Conservation (phyloP, 2,329 filamentous ascomycete genomes). For the Pseudopyrenochaeta lycopersici region DNA sequence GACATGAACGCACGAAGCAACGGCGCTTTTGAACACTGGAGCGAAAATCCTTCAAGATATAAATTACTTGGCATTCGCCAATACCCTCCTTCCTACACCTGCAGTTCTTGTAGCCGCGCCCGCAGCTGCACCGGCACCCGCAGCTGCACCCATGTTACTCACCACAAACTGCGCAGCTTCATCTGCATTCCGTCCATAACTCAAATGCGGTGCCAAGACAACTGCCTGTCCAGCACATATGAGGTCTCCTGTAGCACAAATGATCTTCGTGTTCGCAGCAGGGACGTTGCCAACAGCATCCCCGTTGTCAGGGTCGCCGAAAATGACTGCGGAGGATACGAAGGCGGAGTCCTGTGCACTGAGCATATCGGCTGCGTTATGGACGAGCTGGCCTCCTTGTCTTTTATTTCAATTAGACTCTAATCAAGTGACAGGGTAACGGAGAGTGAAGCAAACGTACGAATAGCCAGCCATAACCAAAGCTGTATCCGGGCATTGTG, state of each 20-base stretch:
- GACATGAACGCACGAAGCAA: too few species aligned
- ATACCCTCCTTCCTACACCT: too few species aligned
- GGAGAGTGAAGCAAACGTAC: conserved; percentile 40
- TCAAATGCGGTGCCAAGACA: conserved; percentile 45
- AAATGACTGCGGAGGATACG: conserved; percentile 43
- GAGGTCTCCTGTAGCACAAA: conserved; percentile 46
- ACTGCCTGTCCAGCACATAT: conserved; percentile 44
- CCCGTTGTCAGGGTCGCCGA: conserved; percentile 50
- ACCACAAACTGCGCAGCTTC: conserved; percentile 45
- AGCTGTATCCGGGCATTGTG: conserved; percentile 56
- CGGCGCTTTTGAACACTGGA: too few species aligned
- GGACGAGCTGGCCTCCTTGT: conserved; percentile 55
- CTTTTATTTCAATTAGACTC: conserved; percentile 9
- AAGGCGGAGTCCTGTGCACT: conserved; percentile 31
- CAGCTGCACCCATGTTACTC: conserved; percentile 19
- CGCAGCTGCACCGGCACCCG: conserved; percentile 1
- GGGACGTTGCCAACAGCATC: conserved; percentile 42
- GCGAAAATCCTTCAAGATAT: too few species aligned
- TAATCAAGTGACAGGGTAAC: too few species aligned
- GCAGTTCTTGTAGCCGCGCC: neutral
- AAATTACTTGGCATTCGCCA: too few species aligned
- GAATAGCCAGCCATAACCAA: conserved; percentile 61
- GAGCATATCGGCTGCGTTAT: conserved; percentile 53
- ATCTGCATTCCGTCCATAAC: conserved; percentile 41
- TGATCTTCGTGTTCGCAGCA: conserved; percentile 41